Evolutionary conservation across 768 basidiomycete species (phyloP).

Genomic region (Cystofilobasidium capitatum): DNA sequence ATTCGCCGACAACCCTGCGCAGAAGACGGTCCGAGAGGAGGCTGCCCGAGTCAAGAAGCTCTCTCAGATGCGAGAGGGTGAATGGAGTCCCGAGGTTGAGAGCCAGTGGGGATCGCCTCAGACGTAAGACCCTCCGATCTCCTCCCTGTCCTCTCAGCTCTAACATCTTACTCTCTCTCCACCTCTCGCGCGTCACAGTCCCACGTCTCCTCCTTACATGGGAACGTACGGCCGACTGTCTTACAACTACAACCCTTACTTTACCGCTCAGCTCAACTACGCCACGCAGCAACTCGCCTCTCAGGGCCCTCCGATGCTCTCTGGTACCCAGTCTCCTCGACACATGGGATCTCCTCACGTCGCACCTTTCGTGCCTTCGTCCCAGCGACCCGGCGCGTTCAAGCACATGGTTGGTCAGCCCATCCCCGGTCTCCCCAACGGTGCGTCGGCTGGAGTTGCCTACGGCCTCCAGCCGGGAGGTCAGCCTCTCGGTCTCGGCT

Average conservation of each 20-base stretch:
- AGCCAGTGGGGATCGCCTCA: background rate
- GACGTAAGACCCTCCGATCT: background rate
- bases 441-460: background rate
- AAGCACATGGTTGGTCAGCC: background rate
- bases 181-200: background rate
- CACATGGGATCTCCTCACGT: conserved; percentile 2
- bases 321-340: too few species aligned
- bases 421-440: background rate
- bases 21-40: conserved; percentile 24
- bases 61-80: background rate
- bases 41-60: conserved; percentile 15
- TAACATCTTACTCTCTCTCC: background rate
- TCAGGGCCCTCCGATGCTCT: background rate
- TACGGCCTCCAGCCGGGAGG: background rate
- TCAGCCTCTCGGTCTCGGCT: background rate
- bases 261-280: background rate
- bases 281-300: background rate
- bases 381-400: background rate
- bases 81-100: background rate
- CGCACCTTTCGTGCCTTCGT: background rate
- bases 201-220: background rate
- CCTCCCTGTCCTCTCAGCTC: background rate
- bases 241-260: conserved; percentile 1
- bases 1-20: conserved; percentile 14
- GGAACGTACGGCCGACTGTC: background rate